phyloP scores from a whole-genome alignment of 306 rosid species.

The Rubus idaeus region DNA sequence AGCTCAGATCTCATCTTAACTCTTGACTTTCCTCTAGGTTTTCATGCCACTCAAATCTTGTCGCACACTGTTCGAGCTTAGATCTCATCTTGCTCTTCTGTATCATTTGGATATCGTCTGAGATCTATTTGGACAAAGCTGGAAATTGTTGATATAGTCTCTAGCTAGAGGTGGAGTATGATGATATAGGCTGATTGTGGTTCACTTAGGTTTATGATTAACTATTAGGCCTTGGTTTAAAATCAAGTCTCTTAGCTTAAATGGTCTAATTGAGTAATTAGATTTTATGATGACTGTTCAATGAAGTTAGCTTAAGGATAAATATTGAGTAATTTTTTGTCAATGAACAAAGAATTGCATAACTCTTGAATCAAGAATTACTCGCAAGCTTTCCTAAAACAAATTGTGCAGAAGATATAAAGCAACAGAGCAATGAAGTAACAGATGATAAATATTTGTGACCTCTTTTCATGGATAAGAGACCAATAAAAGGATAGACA shows the following conservation, averaged over 20 bases:
- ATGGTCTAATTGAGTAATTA: background rate
- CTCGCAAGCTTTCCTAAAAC: background rate
- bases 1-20: background rate
- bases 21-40: too few species aligned
- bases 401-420: background rate
- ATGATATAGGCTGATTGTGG: background rate
- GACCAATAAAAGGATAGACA: background rate
- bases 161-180: background rate
- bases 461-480: background rate
- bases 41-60: too few species aligned
- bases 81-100: background rate
- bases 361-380: background rate
- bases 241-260: background rate
- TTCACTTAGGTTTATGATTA: background rate
- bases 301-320: background rate
- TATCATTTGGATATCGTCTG: background rate
- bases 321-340: too few species aligned
- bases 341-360: too few species aligned
- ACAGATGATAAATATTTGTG: background rate
- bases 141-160: background rate
- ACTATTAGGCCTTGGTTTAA: background rate
- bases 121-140: background rate
- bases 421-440: background rate
- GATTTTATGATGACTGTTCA: background rate
- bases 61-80: background rate